Percentiles rank a stretch among this genome's conserved stretches.
These are phyloP conservation scores for Cyberlindnera saturnus DNA, from an alignment of 805 yeast genomes.

Conservation along the genomic window DNA sequence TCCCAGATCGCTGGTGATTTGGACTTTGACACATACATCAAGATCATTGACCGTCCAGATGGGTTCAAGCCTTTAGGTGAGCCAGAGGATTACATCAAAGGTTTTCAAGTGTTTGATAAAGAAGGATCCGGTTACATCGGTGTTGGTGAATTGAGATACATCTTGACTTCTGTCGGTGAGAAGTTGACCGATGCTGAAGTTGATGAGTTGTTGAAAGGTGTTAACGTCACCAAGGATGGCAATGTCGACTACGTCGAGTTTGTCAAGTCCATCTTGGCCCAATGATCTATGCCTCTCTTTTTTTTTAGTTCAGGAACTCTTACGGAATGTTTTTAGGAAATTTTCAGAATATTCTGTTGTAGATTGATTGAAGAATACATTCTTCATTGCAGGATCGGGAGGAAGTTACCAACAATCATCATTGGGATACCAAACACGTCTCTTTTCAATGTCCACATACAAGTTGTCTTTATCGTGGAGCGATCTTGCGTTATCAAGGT, in stretches of 20 bases:
- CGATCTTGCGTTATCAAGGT: slow-evolving; percentile 57
- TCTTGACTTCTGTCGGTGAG: slow-evolving; percentile 94
- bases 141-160: slow-evolving; percentile 93
- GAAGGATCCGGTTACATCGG: slow-evolving; percentile 94
- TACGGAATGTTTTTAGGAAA: too few species aligned
- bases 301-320: too few species aligned
- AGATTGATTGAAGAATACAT: slow-evolving; percentile 22
- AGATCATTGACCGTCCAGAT: slow-evolving; percentile 76
- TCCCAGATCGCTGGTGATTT: slow-evolving; percentile 34
- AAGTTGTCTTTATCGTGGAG: slow-evolving; percentile 61
- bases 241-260: slow-evolving; percentile 93
- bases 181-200: slow-evolving; percentile 86
- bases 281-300: slow-evolving; percentile 33
- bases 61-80: slow-evolving; percentile 85
- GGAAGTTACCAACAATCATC: slow-evolving; percentile 92
- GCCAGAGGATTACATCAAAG: slow-evolving; percentile 84
- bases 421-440: slow-evolving; percentile 96
- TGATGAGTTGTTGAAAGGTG: slow-evolving; percentile 93
- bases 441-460: slow-evolving; percentile 89
- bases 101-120: slow-evolving; percentile 96
- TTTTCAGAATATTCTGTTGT: too few species aligned
- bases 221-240: slow-evolving; percentile 88
- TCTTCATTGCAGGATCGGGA: slow-evolving; percentile 47
- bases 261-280: slow-evolving; percentile 89
- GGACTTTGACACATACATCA: slow-evolving; percentile 71